Evolutionary conservation across 1,284 basidiomycete genomes (phyloP).

Genomic region (Laetiporus sulphureus): DNA sequence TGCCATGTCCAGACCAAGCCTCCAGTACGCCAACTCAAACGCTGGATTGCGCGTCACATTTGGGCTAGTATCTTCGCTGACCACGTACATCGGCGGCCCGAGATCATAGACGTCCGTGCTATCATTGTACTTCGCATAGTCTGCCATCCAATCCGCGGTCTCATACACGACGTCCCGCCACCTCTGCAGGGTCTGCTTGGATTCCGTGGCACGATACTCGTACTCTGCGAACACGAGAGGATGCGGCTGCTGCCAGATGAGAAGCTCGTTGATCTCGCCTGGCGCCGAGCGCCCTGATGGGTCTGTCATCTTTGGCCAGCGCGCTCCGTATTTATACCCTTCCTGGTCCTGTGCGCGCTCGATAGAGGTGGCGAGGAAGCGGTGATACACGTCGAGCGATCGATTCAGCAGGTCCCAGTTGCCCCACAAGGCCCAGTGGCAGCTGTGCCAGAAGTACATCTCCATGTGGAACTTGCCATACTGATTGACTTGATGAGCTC

Average conservation of each 20-base stretch:
- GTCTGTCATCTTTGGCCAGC: slow-evolving; percentile 62
- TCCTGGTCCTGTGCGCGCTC: slow-evolving; percentile 42
- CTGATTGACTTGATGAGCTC: slow-evolving; percentile 16
- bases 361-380: slow-evolving; percentile 42
- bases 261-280: slow-evolving; percentile 55
- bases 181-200: slow-evolving; percentile 33
- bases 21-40: slow-evolving; percentile 55
- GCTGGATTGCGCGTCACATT: slow-evolving; percentile 48
- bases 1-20: slow-evolving; percentile 42
- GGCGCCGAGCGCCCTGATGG: slow-evolving; percentile 50
- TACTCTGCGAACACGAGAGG: slow-evolving; percentile 53
- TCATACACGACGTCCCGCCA: slow-evolving; percentile 44
- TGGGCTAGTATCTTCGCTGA: slow-evolving; percentile 50
- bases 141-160: slow-evolving; percentile 57
- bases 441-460: slow-evolving; percentile 55
- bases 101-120: slow-evolving; percentile 44
- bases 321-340: slow-evolving; percentile 43
- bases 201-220: slow-evolving; percentile 43
- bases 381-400: slow-evolving; percentile 36
- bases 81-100: slow-evolving; percentile 52
- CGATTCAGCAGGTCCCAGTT: slow-evolving; percentile 48
- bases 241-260: slow-evolving; percentile 58
- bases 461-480: slow-evolving; percentile 58
- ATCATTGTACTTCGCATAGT: slow-evolving; percentile 45
- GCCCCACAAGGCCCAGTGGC: slow-evolving; percentile 56